A percentile compares a stretch with the other conserved stretches of the same genome.
Evolutionary conservation across 1,284 basidiomycete genomes (phyloP).

Genomic region (Singerocomus rubriflavus): DNA sequence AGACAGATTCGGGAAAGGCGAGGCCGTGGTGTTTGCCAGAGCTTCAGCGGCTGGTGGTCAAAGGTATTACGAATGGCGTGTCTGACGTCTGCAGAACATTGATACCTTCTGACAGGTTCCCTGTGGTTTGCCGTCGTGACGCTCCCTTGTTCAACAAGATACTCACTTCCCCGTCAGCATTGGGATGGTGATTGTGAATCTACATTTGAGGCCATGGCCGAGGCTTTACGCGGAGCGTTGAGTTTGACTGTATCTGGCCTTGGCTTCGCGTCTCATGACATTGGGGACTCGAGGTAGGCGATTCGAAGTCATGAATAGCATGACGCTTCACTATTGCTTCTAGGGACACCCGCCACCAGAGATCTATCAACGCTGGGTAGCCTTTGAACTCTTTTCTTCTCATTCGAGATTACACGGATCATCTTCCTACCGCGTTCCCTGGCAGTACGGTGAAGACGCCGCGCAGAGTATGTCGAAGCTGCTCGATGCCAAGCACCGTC

Average conservation of each 20-base stretch:
- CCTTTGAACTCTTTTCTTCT: conserved; percentile 66
- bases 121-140: conserved; percentile 11
- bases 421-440: conserved; percentile 70
- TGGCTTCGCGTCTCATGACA: conserved; percentile 71
- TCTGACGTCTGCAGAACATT: conserved; percentile 7
- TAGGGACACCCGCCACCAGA: conserved; percentile 65
- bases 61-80: conserved; percentile 37
- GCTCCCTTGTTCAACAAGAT: background rate
- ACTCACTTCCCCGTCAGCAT: conserved; percentile 41
- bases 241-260: conserved; percentile 69
- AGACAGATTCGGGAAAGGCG: conserved; percentile 56
- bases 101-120: conserved; percentile 12
- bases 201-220: conserved; percentile 76
- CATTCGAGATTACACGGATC: conserved; percentile 73
- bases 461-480: conserved; percentile 64
- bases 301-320: background rate
- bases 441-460: conserved; percentile 72
- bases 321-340: background rate
- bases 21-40: conserved; percentile 70
- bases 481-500: conserved; percentile 62
- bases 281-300: conserved; percentile 66
- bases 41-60: conserved; percentile 67
- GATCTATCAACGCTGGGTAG: conserved; percentile 76
- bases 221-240: conserved; percentile 65
- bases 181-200: conserved; percentile 81